Evolutionary conservation across 2,329 filamentous ascomycete genomes (phyloP).

Genomic region (Elsinoe fawcettii): DNA sequence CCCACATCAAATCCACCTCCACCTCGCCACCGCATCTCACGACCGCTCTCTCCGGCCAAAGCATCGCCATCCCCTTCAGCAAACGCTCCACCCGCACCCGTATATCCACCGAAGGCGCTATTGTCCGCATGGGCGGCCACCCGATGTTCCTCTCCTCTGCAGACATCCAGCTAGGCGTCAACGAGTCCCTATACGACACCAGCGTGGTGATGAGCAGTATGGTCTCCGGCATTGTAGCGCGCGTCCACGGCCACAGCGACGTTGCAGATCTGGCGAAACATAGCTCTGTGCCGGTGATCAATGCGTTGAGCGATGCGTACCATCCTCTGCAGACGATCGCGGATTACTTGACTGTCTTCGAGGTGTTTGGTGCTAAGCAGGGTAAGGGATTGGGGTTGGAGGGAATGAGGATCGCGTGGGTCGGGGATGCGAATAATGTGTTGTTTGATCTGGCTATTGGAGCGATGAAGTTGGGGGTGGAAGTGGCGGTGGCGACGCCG

Average conservation of each 20-base stretch:
- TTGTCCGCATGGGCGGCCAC: conserved; percentile 80
- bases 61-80: conserved; percentile 92
- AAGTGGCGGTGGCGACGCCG: conserved; percentile 82
- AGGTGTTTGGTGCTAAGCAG: conserved; percentile 51
- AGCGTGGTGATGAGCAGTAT: conserved; percentile 82
- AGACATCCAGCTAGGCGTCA: conserved; percentile 93
- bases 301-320: conserved; percentile 71
- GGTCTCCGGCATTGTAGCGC: conserved; percentile 42
- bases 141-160: conserved; percentile 95
- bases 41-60: conserved; percentile 61
- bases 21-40: conserved; percentile 52
- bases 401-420: conserved; percentile 87
- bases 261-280: conserved; percentile 43
- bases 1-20: conserved; percentile 60
- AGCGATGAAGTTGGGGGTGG: conserved; percentile 76
- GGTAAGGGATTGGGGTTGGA: conserved; percentile 57
- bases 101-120: conserved; percentile 85
- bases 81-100: conserved; percentile 92
- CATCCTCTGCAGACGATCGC: conserved; percentile 93
- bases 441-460: conserved; percentile 87
- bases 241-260: conserved; percentile 46
- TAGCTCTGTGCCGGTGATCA: conserved; percentile 44
- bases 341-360: conserved; percentile 84
- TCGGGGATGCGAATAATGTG: conserved; percentile 96
- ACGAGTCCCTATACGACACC: conserved; percentile 92